A percentile compares a stretch with the other conserved stretches of the same genome.
Evolutionary conservation across 177 flowering plant species (phyloP).

Genomic region (Telopea speciosissima): DNA sequence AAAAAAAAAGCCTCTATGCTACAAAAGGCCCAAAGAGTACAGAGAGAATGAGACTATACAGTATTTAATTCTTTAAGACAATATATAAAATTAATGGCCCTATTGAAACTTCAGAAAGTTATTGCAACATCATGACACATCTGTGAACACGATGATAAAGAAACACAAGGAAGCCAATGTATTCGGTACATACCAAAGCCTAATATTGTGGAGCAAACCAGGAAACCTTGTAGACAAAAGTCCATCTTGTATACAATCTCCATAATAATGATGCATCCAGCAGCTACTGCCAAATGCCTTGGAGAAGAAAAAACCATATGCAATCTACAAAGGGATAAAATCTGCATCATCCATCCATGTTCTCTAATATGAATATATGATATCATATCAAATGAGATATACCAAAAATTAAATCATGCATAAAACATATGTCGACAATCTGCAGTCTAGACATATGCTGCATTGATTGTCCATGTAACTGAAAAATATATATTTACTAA

Average conservation of each 20-base stretch:
- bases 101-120: neutral
- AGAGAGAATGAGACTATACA: too few relatives aligned
- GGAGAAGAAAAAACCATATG: slow-evolving; percentile 98
- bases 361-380: neutral
- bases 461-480: too few relatives aligned
- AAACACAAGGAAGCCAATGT: neutral
- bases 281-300: slow-evolving; percentile 85
- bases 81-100: neutral
- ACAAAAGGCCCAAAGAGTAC: too few relatives aligned
- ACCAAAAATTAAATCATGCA: too few relatives aligned
- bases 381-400: slow-evolving; percentile 2
- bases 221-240: slow-evolving; percentile 77
- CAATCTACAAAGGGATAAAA: slow-evolving; percentile 47
- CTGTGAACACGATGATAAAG: neutral
- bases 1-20: too few relatives aligned
- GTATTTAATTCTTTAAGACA: too few relatives aligned
- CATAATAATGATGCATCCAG: slow-evolving; percentile 77
- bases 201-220: slow-evolving; percentile 59
- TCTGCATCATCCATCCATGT: slow-evolving; percentile 5
- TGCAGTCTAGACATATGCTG: too few relatives aligned
- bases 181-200: slow-evolving; percentile 65
- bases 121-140: neutral
- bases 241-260: slow-evolving; percentile 78
- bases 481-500: too few relatives aligned
- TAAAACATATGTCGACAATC: too few relatives aligned